phyloP scores from a whole-genome alignment of 78 protist genomes.

The Monocercomonoides exilis region DNA sequence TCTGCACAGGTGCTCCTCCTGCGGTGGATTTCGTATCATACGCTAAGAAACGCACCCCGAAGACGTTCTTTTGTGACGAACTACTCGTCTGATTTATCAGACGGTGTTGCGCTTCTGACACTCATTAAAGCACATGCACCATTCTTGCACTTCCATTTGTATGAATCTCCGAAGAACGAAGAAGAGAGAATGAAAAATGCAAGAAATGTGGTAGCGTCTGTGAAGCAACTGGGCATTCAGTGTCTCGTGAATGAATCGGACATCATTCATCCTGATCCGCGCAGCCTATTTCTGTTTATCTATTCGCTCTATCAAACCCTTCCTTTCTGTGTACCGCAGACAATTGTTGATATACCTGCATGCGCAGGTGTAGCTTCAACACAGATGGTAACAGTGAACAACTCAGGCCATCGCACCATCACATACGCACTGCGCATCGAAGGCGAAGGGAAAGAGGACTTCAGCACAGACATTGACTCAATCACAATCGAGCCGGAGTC shows the following conservation, averaged over 20 bases:
- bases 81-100: constrained; percentile 13
- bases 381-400: background rate
- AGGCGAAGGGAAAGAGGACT: background rate
- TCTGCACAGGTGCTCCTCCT: constrained; percentile 21
- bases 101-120: constrained; percentile 24
- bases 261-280: constrained; percentile 1
- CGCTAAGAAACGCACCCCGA: background rate
- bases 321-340: background rate
- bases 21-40: constrained; percentile 22
- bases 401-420: background rate
- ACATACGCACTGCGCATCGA: background rate
- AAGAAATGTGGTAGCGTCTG: background rate
- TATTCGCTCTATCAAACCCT: background rate
- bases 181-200: background rate
- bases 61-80: background rate
- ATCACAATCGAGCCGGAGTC: background rate
- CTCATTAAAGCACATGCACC: constrained; percentile 25
- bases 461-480: background rate
- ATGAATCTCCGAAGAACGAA: background rate
- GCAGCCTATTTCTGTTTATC: background rate
- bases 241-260: background rate
- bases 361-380: background rate
- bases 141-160: background rate
- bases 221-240: background rate
- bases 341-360: background rate